Conservation (phyloP, 352 stramenopile species). For the Globisporangium viniferum region DNA sequence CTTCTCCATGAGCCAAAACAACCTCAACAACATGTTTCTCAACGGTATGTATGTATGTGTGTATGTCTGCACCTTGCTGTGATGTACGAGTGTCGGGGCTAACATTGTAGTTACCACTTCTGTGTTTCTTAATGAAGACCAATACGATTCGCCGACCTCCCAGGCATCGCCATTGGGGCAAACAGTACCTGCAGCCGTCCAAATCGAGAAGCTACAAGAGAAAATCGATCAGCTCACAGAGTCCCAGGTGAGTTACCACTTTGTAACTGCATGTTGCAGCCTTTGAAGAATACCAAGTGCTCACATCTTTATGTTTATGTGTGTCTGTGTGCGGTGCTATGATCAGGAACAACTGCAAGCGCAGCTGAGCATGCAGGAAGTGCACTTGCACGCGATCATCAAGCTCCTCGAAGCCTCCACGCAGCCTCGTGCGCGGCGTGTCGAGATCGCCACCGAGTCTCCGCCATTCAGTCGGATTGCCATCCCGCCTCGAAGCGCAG, state of each 20-base stretch:
- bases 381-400: constrained; percentile 54
- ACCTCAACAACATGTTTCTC: constrained; percentile 35
- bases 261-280: background rate
- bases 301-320: background rate
- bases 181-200: constrained; percentile 20
- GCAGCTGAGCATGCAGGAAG: constrained; percentile 53
- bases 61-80: background rate
- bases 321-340: background rate
- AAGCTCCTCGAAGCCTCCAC: constrained; percentile 32
- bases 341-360: constrained; percentile 46
- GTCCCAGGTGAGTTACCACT: constrained; percentile 36
- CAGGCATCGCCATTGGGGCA: constrained; percentile 27
- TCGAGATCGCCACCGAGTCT: constrained; percentile 18
- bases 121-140: constrained; percentile 16
- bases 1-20: constrained; percentile 30
- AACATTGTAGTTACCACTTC: constrained; percentile 9
- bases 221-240: constrained; percentile 53
- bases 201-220: constrained; percentile 37
- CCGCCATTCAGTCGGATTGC: constrained; percentile 57
- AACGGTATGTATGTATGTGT: constrained; percentile 14
- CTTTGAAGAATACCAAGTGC: background rate
- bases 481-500: background rate
- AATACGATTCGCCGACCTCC: constrained; percentile 30
- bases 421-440: constrained; percentile 10
- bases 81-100: background rate